phyloP scores from a whole-genome alignment of 2,329 filamentous ascomycete species.

The Knoxdaviesia capensis region DNA sequence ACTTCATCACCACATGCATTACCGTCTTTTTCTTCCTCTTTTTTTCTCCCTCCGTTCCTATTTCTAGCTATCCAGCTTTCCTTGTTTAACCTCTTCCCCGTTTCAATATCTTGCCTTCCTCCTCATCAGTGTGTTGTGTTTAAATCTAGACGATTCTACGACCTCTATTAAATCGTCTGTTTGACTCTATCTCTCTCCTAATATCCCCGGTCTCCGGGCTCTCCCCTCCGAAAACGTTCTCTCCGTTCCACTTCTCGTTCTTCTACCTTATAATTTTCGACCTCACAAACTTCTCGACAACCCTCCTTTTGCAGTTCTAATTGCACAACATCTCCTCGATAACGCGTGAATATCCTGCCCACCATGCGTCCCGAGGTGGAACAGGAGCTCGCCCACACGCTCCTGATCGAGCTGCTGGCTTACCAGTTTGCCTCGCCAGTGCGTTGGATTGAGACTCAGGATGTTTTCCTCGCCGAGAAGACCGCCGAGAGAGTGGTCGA shows the following conservation, averaged over 20 bases:
- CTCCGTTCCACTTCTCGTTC: background rate
- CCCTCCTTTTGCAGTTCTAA: slow-evolving; percentile 1
- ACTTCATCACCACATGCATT: background rate
- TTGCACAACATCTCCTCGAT: background rate
- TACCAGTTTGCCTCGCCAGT: slow-evolving; percentile 98
- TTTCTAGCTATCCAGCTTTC: background rate
- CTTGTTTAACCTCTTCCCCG: slow-evolving; percentile 1
- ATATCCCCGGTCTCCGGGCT: too few species aligned
- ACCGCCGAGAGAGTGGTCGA: slow-evolving; percentile 94
- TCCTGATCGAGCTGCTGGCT: slow-evolving; percentile 94
- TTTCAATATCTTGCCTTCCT: background rate
- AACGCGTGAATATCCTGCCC: slow-evolving; percentile 7
- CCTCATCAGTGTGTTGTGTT: background rate
- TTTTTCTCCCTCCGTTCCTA: background rate
- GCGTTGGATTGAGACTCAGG: slow-evolving; percentile 99
- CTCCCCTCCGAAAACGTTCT: background rate
- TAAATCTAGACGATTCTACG: background rate
- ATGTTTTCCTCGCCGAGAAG: slow-evolving; percentile 96
- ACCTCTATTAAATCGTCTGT: background rate
- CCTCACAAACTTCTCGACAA: background rate
- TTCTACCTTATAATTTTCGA: background rate
- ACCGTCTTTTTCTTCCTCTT: background rate
- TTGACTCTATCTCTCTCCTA: background rate
- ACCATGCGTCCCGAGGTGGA: slow-evolving; percentile 95
- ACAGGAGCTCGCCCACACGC: slow-evolving; percentile 95